Evolutionary conservation across 1,284 basidiomycete genomes (phyloP).

Genomic region (Mycosarcoma mackinlayi): DNA sequence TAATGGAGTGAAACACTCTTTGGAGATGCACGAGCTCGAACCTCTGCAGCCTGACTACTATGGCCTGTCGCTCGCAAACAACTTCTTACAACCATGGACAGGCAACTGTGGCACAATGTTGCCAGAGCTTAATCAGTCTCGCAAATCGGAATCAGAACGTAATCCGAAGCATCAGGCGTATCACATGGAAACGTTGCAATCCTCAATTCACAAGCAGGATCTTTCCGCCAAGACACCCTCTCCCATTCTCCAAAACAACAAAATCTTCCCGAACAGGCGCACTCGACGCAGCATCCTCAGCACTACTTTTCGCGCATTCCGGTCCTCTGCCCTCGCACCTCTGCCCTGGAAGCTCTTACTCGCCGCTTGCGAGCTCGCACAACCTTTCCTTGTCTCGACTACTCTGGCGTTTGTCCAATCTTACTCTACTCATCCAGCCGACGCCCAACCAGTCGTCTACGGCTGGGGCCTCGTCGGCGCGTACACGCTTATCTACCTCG

Average conservation of each 20-base stretch:
- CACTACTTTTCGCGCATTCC: slow-evolving; percentile 46
- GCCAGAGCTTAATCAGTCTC: no score
- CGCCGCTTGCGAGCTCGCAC: slow-evolving; percentile 46
- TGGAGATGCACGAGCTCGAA: slow-evolving; percentile 47
- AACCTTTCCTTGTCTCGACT: slow-evolving; percentile 56
- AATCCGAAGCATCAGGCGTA: slow-evolving; percentile 14
- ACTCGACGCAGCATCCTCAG: slow-evolving; percentile 28
- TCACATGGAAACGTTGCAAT: slow-evolving; percentile 24
- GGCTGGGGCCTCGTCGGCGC: slow-evolving; percentile 64
- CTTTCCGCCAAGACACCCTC: neutral
- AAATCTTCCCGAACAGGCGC: slow-evolving; percentile 21
- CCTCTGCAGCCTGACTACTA: slow-evolving; percentile 37
- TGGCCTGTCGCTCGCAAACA: slow-evolving; percentile 26
- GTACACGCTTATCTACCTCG: slow-evolving; percentile 56
- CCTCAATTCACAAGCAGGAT: no score
- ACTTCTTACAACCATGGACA: slow-evolving; percentile 32
- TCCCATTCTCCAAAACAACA: neutral
- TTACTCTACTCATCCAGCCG: slow-evolving; percentile 23
- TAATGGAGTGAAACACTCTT: slow-evolving; percentile 32
- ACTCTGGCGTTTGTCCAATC: slow-evolving; percentile 60
- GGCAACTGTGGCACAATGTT: no score
- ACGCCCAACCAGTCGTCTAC: slow-evolving; percentile 44
- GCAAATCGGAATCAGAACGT: neutral
- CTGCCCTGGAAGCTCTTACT: slow-evolving; percentile 50
- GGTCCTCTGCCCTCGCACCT: slow-evolving; percentile 42